Conservation (phyloP, 495 filamentous ascomycete genomes). For the Saxophila tyrrhenica region DNA sequence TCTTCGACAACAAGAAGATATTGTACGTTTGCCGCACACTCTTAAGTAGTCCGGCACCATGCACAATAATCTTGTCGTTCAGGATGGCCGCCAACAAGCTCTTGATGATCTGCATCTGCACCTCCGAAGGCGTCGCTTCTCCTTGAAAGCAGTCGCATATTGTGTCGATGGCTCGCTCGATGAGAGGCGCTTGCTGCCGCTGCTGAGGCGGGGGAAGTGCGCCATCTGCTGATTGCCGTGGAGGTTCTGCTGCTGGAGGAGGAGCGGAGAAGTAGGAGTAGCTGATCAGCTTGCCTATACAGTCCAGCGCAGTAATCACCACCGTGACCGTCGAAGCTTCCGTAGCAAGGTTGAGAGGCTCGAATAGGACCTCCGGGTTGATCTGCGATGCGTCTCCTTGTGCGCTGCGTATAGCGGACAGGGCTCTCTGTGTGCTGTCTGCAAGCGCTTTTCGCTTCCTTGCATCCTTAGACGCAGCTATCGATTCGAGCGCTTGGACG, state of each 20-base stretch:
- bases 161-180: slow-evolving; percentile 95
- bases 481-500: slow-evolving; percentile 79
- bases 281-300: slow-evolving; percentile 95
- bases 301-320: slow-evolving; percentile 84
- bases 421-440: slow-evolving; percentile 67
- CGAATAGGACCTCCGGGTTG: slow-evolving; percentile 84
- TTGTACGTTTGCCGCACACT: slow-evolving; percentile 98
- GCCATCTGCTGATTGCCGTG: slow-evolving; percentile 24
- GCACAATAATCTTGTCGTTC: slow-evolving; percentile 97
- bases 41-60: slow-evolving; percentile 92
- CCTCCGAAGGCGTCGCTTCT: slow-evolving; percentile 77
- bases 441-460: slow-evolving; percentile 66
- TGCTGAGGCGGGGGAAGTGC: slow-evolving; percentile 15
- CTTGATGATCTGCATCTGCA: slow-evolving; percentile 96
- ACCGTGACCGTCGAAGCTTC: slow-evolving; percentile 72
- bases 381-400: slow-evolving; percentile 52
- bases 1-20: slow-evolving; percentile 90
- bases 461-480: slow-evolving; percentile 79
- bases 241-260: slow-evolving; percentile 27
- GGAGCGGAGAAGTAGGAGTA: slow-evolving; percentile 93
- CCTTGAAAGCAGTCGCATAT: slow-evolving; percentile 99
- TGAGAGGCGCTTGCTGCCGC: slow-evolving; percentile 49
- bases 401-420: slow-evolving; percentile 64
- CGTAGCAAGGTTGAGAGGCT: slow-evolving; percentile 77
- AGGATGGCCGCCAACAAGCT: slow-evolving; percentile 88